phyloP scores from a whole-genome alignment of 768 basidiomycete species.

The Dacryopinax primogenitus region DNA sequence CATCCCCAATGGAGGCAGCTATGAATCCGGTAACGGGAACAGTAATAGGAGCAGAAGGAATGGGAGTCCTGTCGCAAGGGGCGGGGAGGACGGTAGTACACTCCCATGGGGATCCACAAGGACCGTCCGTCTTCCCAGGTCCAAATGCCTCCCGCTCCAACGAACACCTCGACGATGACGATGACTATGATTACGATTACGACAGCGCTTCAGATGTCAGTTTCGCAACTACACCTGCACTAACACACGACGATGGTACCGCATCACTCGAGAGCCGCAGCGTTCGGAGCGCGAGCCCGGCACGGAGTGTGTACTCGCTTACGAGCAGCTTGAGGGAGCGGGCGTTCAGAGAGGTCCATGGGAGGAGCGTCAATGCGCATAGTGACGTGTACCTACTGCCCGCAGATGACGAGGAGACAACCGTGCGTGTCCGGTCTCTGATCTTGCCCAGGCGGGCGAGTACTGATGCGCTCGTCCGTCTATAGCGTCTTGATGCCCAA shows the following conservation, averaged over 20 bases:
- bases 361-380: conserved; percentile 46
- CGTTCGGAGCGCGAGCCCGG: conserved; percentile 44
- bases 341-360: conserved; percentile 29
- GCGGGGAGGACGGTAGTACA: neutral
- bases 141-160: neutral
- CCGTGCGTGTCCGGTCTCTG: conserved; percentile 47
- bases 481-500: conserved; percentile 43
- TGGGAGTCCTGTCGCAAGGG: too few relatives aligned
- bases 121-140: neutral
- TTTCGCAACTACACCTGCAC: conserved; percentile 33
- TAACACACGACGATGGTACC: conserved; percentile 31
- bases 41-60: too few relatives aligned
- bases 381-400: conserved; percentile 68
- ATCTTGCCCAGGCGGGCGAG: neutral
- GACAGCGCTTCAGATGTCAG: too few relatives aligned
- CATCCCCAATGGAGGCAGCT: neutral
- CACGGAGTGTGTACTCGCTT: conserved; percentile 55
- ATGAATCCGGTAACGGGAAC: too few relatives aligned
- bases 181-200: conserved; percentile 31
- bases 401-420: conserved; percentile 62
- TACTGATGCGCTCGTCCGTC: conserved; percentile 11
- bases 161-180: conserved; percentile 29
- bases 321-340: conserved; percentile 49
- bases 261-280: conserved; percentile 45
- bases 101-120: neutral